Evolutionary conservation across 768 basidiomycete species (phyloP), one percentile per base, ranked within the genome.

Genomic region (Auricularia auricula-judae): DNA sequence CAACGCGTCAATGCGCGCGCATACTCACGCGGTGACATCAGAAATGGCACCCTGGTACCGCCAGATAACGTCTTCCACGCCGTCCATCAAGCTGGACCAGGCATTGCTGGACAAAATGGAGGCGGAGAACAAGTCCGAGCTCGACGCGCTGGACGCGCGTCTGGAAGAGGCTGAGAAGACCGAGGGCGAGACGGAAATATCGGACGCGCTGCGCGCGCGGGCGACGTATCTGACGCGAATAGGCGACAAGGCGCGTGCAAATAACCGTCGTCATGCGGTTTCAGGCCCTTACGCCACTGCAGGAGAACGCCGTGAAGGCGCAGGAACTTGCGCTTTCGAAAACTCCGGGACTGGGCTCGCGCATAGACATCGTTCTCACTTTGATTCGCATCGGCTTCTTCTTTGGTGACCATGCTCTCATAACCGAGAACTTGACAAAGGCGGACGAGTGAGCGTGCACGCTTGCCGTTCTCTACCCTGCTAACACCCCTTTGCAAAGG

Each of bases 111-210:
- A 77, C 10, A 74, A 77, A 10, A 80, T 96, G 71, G 83, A 89
- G 71, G 81, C 82, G 61, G 81, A 82, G 42, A 98, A 98, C 74
- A 75, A 80, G 63, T 84, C 83, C 56, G 84, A 89, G 70, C 81
- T 98, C 35, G 80, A 84, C 62, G 82, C 81, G 69, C 76, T 98
- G 11, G 90, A 96, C 63, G 85, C 85, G 66, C 80, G 88, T 58
- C 78, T 97, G 43, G 84, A 82, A 63, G 93, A 96, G 68, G 94
- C 96, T 0, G 82, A 92, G 77, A 88, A 91, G 78, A 91, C 86
- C 2, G 87, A 95, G 71, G 96, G 95, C 65, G 95, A 98, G 74
- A 88, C 88, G 1, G 96, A 98, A 74, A 91, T 98, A 65, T 86
- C 86, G 21, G 96, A 98, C 69, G 88, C 87, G 1, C 79, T 98